A percentile compares a stretch with the other conserved stretches of the same genome.
These are phyloP conservation scores for Acarospora socialis DNA, from an alignment of 2,329 filamentous ascomycete genomes.

Conservation along the genomic window DNA sequence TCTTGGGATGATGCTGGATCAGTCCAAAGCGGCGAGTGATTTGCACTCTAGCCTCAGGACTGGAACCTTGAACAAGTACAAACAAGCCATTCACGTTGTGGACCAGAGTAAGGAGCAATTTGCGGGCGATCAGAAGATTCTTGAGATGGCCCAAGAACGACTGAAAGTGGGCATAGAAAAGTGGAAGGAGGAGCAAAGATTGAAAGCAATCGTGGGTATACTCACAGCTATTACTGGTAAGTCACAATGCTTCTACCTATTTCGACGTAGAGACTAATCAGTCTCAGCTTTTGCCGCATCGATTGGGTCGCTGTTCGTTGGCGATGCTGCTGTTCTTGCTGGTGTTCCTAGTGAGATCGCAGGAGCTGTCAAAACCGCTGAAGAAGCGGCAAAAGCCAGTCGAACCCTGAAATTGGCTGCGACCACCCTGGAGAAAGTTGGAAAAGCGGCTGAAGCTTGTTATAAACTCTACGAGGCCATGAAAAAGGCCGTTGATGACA, in stretches of 20 bases:
- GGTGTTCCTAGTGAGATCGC: background rate
- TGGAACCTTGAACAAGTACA: background rate
- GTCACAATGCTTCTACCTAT: too few relatives aligned
- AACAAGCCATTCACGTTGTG: slow-evolving; percentile 1
- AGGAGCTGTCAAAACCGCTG: background rate
- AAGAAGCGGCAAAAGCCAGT: background rate
- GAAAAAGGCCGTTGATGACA: too few relatives aligned
- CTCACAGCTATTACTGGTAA: slow-evolving; percentile 1
- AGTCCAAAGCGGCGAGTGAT: background rate
- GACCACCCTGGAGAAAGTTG: too few relatives aligned
- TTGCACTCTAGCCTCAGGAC: background rate
- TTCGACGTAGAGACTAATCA: too few relatives aligned
- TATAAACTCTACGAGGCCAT: too few relatives aligned
- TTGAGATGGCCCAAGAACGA: too few relatives aligned
- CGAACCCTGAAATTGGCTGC: background rate
- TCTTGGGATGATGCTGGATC: slow-evolving; percentile 1
- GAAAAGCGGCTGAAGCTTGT: too few relatives aligned
- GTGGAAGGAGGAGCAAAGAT: slow-evolving; percentile 1
- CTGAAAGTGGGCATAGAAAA: slow-evolving; percentile 1
- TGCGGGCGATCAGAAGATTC: background rate
- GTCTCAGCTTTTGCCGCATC: slow-evolving; percentile 3
- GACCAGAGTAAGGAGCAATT: background rate
- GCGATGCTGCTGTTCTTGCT: background rate
- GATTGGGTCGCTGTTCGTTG: slow-evolving; percentile 1
- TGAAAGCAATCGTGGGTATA: slow-evolving; percentile 1